Percentiles rank a stretch among this genome's conserved stretches.
phyloP scores from a whole-genome alignment of 1,284 basidiomycete genomes.

The Boletus albobrunnescens region DNA sequence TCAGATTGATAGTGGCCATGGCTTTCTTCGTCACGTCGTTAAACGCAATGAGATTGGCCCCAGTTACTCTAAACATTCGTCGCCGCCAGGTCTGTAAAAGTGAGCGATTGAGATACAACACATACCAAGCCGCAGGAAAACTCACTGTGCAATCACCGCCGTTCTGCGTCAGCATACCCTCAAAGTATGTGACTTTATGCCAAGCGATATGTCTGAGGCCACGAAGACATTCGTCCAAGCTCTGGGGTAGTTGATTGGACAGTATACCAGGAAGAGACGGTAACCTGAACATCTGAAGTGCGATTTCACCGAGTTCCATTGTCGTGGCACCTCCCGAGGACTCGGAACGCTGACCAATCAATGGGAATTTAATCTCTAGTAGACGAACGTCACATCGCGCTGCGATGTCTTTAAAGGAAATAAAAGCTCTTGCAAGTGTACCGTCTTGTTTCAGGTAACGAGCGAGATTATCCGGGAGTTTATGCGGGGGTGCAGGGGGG shows the following conservation, averaged over 20 bases:
- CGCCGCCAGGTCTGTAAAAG: slow-evolving; percentile 76
- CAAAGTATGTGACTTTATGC: slow-evolving; percentile 89
- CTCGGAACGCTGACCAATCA: slow-evolving; percentile 73
- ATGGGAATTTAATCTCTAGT: slow-evolving; percentile 80
- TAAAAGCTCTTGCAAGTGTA: slow-evolving; percentile 75
- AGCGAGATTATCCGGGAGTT: slow-evolving; percentile 67
- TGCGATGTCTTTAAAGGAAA: slow-evolving; percentile 83
- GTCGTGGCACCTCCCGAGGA: slow-evolving; percentile 52
- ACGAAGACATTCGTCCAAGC: slow-evolving; percentile 87
- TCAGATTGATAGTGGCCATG: slow-evolving; percentile 86
- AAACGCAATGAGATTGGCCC: slow-evolving; percentile 84
- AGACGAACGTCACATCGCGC: slow-evolving; percentile 76
- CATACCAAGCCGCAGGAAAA: slow-evolving; percentile 2
- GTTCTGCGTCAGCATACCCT: slow-evolving; percentile 90
- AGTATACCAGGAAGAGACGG: slow-evolving; percentile 84
- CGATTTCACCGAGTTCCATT: slow-evolving; percentile 72
- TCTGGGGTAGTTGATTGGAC: slow-evolving; percentile 78
- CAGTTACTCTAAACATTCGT: slow-evolving; percentile 82
- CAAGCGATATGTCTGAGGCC: slow-evolving; percentile 85
- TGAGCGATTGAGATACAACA: slow-evolving; percentile 1
- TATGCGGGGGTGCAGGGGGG: slow-evolving; percentile 33
- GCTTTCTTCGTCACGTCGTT: slow-evolving; percentile 92
- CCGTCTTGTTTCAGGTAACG: slow-evolving; percentile 79
- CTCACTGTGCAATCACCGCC: slow-evolving; percentile 92
- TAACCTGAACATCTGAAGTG: slow-evolving; percentile 84